Base-by-base conservation (phyloP, 2,329 filamentous ascomycete species). In the Coniochaeta hoffmannii region DNA sequence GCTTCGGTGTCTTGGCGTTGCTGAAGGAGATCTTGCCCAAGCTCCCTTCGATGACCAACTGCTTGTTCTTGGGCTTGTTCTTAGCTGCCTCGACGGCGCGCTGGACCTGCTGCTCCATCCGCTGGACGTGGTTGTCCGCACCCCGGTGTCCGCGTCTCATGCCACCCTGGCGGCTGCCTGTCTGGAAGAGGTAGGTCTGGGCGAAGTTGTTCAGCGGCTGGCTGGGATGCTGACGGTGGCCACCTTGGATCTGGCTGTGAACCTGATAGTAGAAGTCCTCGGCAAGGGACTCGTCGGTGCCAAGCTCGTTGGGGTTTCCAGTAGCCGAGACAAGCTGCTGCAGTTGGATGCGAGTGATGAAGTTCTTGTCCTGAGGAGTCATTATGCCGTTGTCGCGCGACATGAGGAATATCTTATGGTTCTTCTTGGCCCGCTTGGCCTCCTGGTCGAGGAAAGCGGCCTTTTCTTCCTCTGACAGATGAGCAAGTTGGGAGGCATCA, bases 181-280 rank as follows among this genome's bases (percentile, higher is more conserved):
- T 97, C 71, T 97, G 93, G 71, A 95, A 96, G 2, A 99, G 78
- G 66, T 99, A 99, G 0, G 94, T 99, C 71, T 99, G 94, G 0
- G 94, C 94, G 70, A 99, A 97, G 70, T 96, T 94, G 69, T 89
- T 96, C 12, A 97, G 79, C 1, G 93, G 93, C 68, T 97, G 93
- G 64, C 90, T 90, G 4, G 93, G 93, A 65, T 96, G 91, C 67
- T 95, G 91, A 53, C 92, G 86, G 44, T 90, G 89, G 44, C 90
- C 89, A 57, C 90, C 91, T 53, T 93, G 87, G 60, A 99, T 97
- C 65, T 96, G 92, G 65, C 87, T 93, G 64, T 96, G 93, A 22
- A 99, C 94, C 68, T 99, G 94, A 66, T 97, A 99, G 72, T 99
- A 99, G 68, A 99, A 99, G 69, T 99, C 94, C 64, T 99, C 94